A percentile compares a stretch with the other conserved stretches of the same genome.
Evolutionary conservation across 2,329 filamentous ascomycete species (phyloP).

Genomic region (Stenocarpella maydis): DNA sequence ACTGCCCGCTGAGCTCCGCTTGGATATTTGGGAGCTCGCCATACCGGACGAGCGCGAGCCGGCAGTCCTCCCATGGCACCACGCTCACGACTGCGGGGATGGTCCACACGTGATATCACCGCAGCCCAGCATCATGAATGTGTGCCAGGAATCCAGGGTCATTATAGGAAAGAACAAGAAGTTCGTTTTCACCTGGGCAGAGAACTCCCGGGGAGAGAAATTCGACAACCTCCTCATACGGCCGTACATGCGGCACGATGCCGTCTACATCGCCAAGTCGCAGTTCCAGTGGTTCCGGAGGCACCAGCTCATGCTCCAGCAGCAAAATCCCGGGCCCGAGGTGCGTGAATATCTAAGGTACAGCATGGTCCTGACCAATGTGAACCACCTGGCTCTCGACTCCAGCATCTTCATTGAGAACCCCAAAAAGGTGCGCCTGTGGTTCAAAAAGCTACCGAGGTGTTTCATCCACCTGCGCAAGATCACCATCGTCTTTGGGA

Average conservation of each 20-base stretch:
- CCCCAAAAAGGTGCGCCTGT: slow-evolving; percentile 13
- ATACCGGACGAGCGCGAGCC: not conserved
- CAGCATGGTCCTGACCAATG: not conserved
- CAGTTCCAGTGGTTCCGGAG: slow-evolving; percentile 22
- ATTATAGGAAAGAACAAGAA: not conserved
- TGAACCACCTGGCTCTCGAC: slow-evolving; percentile 20
- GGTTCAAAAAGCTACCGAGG: slow-evolving; percentile 10
- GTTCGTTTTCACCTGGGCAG: not conserved
- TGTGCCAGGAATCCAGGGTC: slow-evolving; percentile 10
- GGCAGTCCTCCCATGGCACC: slow-evolving; percentile 1
- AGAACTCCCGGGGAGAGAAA: not conserved
- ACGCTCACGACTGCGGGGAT: slow-evolving; percentile 2
- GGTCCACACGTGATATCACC: slow-evolving; percentile 2
- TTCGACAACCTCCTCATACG: slow-evolving; percentile 12
- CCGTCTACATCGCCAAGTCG: slow-evolving; percentile 14
- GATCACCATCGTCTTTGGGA: slow-evolving; percentile 23
- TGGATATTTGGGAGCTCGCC: slow-evolving; percentile 6
- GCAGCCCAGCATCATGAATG: slow-evolving; percentile 14
- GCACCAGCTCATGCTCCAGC: slow-evolving; percentile 5
- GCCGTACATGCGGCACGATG: not conserved
- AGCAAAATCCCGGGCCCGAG: slow-evolving; percentile 2
- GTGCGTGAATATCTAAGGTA: slow-evolving; percentile 8
- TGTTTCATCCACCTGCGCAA: not conserved
- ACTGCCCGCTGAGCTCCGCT: slow-evolving; percentile 3
- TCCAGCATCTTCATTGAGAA: slow-evolving; percentile 8